Base-by-base conservation (phyloP, 331 rosid species). In the Cydonia oblonga region DNA sequence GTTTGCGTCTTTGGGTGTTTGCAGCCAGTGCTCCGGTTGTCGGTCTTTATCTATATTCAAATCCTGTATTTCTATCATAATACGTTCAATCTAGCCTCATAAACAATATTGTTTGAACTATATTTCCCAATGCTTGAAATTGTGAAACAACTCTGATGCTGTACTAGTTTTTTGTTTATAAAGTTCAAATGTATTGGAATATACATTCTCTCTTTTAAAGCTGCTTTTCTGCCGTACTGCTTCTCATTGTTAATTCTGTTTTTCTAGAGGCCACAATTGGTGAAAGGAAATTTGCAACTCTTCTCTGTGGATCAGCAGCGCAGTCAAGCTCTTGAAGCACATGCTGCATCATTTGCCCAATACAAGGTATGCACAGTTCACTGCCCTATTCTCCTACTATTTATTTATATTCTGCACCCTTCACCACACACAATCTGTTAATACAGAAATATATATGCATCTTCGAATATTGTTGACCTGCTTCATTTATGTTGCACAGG, bases 241-340 rank as follows among this genome's bases (percentile, higher is more conserved):
- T 66, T 68, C 38, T 69, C 69, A 57, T 66, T 71, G 44, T 62
- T 56, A 65, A 42, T 60, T 44, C 30, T 63, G 30, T 61, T 77
- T 73, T 73, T 82, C 24, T 64, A 95, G 99, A 83, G 96, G 90
- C 96, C 96, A 42, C 97, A 95, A 69, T 79, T 95, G 87, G 99
- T 95, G 76, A 95, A 95, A 82, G 99, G 99, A 76, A 95, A 91
- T 81, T 86, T 95, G 99, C 99, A 95, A 76, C 97, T 95, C 71
- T 95, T 88, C 78, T 95, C 97, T 0, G 87, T 91, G 76, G 99
- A 95, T 26, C 99, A 95, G 85, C 99, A 95, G 86, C 90, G 97
- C 60, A 95, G 99, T 83, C 99, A 95, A 84, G 99, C 99, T 72
- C 93, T 95, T 76, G 99, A 95, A 87, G 97, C 99, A 11, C 99